Evolutionary conservation across 1,284 basidiomycete genomes (phyloP).

Genomic region (Tilletia caries): DNA sequence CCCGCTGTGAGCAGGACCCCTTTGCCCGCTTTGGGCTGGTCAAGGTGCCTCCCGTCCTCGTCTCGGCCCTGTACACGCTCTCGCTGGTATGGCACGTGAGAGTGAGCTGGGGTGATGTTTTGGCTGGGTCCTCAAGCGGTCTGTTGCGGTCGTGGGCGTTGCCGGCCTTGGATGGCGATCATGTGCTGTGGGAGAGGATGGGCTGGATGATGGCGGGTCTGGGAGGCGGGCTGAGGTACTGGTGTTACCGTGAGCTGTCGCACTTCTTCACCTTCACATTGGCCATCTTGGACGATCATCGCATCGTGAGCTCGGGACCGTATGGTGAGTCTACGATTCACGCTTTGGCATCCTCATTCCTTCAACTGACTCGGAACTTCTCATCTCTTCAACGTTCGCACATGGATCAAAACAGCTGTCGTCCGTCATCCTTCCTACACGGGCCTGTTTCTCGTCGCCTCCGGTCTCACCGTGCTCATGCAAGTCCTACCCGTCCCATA

Average conservation of each 20-base stretch:
- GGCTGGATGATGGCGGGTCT: background rate
- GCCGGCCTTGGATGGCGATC: background rate
- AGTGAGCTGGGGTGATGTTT: background rate
- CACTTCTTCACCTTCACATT: background rate
- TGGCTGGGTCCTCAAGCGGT: background rate
- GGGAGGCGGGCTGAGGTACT: background rate
- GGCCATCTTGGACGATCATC: background rate
- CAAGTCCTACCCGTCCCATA: background rate
- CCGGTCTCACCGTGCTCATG: background rate
- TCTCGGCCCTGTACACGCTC: background rate
- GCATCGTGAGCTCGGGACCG: background rate
- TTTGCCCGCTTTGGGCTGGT: background rate
- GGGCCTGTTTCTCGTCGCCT: background rate
- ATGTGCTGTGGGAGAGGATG: background rate
- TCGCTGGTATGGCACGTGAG: background rate
- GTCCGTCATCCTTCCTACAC: background rate
- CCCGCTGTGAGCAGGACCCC: background rate
- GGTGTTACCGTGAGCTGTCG: background rate
- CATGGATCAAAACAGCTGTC: background rate
- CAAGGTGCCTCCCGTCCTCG: background rate
- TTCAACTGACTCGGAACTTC: background rate
- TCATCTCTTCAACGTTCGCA: no score
- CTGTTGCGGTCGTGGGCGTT: background rate
- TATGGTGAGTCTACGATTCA: background rate
- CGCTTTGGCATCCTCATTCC: background rate